These are phyloP conservation scores for Micractinium conductrix DNA, from an alignment of 139 green algal genomes.

Conservation along the genomic window DNA sequence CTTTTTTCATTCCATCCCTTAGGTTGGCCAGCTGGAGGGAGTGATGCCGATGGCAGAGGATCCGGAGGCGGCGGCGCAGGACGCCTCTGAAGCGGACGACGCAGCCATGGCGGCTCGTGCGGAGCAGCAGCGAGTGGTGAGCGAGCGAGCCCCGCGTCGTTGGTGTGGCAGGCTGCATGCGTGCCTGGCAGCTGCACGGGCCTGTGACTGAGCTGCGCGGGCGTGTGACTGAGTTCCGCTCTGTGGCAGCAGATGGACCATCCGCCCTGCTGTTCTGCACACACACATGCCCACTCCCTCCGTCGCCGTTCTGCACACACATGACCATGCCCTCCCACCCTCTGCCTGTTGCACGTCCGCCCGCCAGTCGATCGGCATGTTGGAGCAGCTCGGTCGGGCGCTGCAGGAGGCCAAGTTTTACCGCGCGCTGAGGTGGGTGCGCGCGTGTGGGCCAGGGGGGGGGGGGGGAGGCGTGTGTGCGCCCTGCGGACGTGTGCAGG, in stretches of 20 bases:
- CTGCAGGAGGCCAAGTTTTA: slow-evolving; percentile 28
- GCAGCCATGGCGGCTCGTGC: neutral
- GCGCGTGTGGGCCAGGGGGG: neutral
- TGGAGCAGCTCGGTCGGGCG: neutral
- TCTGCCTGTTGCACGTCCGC: too few species aligned
- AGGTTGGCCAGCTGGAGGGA: neutral
- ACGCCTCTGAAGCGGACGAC: neutral
- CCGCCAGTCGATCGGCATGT: slow-evolving; percentile 14
- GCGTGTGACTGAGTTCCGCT: too few species aligned
- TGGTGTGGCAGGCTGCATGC: neutral
- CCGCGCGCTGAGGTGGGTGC: neutral
- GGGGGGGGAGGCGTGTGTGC: neutral
- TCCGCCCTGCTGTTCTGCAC: too few species aligned
- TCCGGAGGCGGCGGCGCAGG: neutral
- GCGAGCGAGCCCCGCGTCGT: neutral
- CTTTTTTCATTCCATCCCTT: neutral
- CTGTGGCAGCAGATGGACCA: too few species aligned
- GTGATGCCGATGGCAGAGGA: neutral
- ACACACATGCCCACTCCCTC: too few species aligned
- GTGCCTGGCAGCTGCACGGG: neutral
- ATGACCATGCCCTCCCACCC: too few species aligned
- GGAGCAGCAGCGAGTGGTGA: neutral
- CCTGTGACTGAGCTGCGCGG: too few species aligned
- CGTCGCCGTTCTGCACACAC: too few species aligned
- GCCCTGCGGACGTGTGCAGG: too few species aligned